Evolutionary conservation across 192 early-diverging fungal genomes (phyloP).

Genomic region (Umbelopsis sp.): DNA sequence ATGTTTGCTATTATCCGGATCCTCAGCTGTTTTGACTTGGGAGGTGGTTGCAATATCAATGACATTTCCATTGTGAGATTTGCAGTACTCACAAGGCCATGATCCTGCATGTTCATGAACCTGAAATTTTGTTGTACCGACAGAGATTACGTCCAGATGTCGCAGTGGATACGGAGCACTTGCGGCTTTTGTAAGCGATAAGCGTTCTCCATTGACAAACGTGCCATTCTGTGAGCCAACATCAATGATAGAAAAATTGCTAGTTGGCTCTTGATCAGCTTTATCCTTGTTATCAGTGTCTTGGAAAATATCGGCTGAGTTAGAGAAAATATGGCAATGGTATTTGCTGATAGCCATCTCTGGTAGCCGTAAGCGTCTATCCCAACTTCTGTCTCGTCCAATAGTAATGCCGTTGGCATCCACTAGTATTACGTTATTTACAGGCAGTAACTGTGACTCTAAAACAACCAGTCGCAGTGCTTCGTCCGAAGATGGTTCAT

Average conservation of each 20-base stretch:
- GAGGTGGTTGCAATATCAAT: slow-evolving; percentile 42
- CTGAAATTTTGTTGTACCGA: slow-evolving; percentile 62
- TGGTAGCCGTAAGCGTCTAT: slow-evolving; percentile 57
- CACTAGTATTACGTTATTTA: slow-evolving; percentile 52
- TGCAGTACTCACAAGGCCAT: slow-evolving; percentile 65
- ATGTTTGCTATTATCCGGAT: not conserved
- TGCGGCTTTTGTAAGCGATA: slow-evolving; percentile 63
- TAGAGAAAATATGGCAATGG: slow-evolving; percentile 61
- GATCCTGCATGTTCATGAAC: slow-evolving; percentile 52
- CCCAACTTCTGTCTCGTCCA: slow-evolving; percentile 61
- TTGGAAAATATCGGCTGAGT: slow-evolving; percentile 25
- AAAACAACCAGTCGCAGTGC: slow-evolving; percentile 62
- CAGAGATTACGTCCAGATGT: slow-evolving; percentile 56
- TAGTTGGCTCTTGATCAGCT: not conserved
- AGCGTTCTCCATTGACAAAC: slow-evolving; percentile 63
- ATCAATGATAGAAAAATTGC: slow-evolving; percentile 49
- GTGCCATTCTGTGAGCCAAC: slow-evolving; percentile 79
- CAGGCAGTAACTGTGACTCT: slow-evolving; percentile 44
- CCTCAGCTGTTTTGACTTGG: not conserved
- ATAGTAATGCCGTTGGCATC: slow-evolving; percentile 56
- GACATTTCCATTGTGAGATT: slow-evolving; percentile 49
- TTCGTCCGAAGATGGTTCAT: slow-evolving; percentile 42
- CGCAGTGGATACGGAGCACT: slow-evolving; percentile 58
- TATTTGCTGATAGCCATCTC: slow-evolving; percentile 67
- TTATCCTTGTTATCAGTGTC: slow-evolving; percentile 1